Evolutionary conservation across 2,329 filamentous ascomycete species (phyloP), one percentile per base, ranked within the genome.

Genomic region (Aureobasidium zeae): DNA sequence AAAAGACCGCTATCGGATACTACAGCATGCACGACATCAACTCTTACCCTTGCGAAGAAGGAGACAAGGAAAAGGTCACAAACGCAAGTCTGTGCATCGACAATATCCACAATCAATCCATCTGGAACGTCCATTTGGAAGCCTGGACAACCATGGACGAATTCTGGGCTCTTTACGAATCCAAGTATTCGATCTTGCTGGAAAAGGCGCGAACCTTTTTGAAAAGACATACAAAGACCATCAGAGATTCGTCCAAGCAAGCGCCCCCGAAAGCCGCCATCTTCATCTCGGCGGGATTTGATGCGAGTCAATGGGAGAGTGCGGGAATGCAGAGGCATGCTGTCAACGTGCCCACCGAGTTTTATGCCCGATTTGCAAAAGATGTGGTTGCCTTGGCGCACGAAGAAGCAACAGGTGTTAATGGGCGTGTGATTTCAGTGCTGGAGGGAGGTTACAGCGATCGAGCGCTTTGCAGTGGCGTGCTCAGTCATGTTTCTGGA

Each of bases 1-100:
- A 89, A 65, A 91, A 85, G 67, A 80, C 82, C 0, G 81, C 83
- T 0, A 91, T 96, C 54, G 91, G 88, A 8, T 98, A 98, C 60
- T 96, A 94, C 63, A 95, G 88, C 60, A 63, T 98, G 31, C 91
- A 98, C 61, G 91, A 98, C 57, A 95, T 98, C 67, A 96, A 98
- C 63, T 96, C 89, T 0, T 98, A 93, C 57, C 91, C 93, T 0
- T 98, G 91, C 60, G 91, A 98, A 61, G 77, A 75, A 59, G 91
- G 89, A n/a, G 89, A 96, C 49, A 77, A 83, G 46, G 86, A 91
- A 16, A 96, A 96, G 63, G 81, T 96, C 39, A 86, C 83, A 58
- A 94, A 89, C 54, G 91, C 93, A 2, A 95, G 88, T 65, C 66
- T 95, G 19, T 96, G 93, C 60, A 81, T 98, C 50, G 88, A 96